Evolutionary conservation across 2,329 filamentous ascomycete genomes (phyloP), one percentile per base, ranked within the genome.

Genomic region (Mycogone perniciosa): DNA sequence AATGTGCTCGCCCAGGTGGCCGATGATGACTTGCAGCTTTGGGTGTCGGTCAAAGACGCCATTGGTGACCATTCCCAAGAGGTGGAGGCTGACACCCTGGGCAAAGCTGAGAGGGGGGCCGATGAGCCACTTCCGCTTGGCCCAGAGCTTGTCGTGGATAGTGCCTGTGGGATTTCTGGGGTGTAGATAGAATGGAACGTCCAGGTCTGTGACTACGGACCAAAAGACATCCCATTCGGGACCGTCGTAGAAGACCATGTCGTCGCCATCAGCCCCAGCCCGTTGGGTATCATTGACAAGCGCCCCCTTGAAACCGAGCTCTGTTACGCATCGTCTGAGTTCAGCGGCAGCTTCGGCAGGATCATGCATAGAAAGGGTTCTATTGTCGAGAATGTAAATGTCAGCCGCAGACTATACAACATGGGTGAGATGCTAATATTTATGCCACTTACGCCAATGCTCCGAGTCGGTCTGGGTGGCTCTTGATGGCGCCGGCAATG

Each of bases 101-200:
- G 79, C 79, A 45, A 84, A 83, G 49, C 71, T 75, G 6, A 81
- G 70, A 0, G 80, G 79, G 1, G 80, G 79, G 0, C 81, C 82
- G 41, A 84, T 67, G 30, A 84, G 74, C 72, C 75, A 84, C 60
- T 76, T 76, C 26, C 80, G 72, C 57, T 81, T 71, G 1, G 75
- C 75, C 71, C 76, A 84, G 27, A 82, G 72, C 59, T 79, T 79
- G 4, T 83, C 77, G 57, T 77, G 70, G 49, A 81, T 72, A 13
- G 70, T 71, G 6, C 79, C 80, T 0, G 76, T 78, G 1, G 82
- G 79, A 56, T 76, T 75, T 44, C 76, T 70, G 0, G 81, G 82
- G 62, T 86, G 82, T 1, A 86, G 70, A 59, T 85, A 86, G 44
- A 86, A 72, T 0, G 82, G 81, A 0, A 84, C 81, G 51, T 84